Conservation (phyloP, 148 eudicot species). For the Rheum nobile region DNA sequence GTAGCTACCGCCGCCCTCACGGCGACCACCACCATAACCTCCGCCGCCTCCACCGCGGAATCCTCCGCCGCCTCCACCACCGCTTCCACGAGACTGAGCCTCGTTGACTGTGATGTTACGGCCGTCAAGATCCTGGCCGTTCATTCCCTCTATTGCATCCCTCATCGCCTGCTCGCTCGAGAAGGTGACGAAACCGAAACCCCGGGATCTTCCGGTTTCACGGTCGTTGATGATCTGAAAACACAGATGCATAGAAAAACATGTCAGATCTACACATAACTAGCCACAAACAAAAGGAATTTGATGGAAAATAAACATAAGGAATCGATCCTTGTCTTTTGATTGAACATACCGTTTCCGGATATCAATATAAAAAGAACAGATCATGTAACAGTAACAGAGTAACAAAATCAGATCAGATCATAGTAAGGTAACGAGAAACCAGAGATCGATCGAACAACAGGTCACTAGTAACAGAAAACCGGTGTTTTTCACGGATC, state of each 20-base stretch:
- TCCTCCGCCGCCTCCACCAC: slow-evolving; percentile 37
- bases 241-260: not conserved
- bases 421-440: slow-evolving; percentile 14
- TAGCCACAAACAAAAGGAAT: not conserved
- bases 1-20: slow-evolving; percentile 11
- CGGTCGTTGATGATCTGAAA: slow-evolving; percentile 67
- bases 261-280: slow-evolving; percentile 10
- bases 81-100: slow-evolving; percentile 80
- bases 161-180: slow-evolving; percentile 44
- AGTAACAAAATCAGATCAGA: slow-evolving; percentile 15
- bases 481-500: slow-evolving; percentile 9
- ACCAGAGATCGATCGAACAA: slow-evolving; percentile 13
- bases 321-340: slow-evolving; percentile 24
- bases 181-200: slow-evolving; percentile 88
- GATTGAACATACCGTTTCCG: slow-evolving; percentile 77
- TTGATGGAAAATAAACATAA: not conserved
- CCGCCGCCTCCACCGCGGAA: slow-evolving; percentile 17
- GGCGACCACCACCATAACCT: slow-evolving; percentile 15
- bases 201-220: slow-evolving; percentile 82
- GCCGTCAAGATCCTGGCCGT: slow-evolving; percentile 67
- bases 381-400: slow-evolving; percentile 19
- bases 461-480: slow-evolving; percentile 1
- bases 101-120: slow-evolving; percentile 80
- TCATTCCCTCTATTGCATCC: slow-evolving; percentile 68
- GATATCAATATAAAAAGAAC: slow-evolving; percentile 19